Conservation (phyloP, 2,329 filamentous ascomycete species). For the Aspergillus udagawae region DNA sequence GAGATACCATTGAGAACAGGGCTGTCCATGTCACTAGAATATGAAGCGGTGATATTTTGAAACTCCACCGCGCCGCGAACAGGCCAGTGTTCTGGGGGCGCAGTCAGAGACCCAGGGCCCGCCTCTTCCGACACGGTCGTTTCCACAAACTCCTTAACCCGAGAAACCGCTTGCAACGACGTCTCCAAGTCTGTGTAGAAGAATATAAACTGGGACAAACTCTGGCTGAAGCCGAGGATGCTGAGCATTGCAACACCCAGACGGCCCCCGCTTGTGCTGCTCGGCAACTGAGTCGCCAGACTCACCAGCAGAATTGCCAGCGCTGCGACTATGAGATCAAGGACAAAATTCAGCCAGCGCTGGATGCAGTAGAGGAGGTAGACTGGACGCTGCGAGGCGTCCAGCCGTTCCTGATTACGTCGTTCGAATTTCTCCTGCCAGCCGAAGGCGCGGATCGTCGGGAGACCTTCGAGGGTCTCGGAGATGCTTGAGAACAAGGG, state of each 20-base stretch:
- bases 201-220: background rate
- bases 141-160: constrained; percentile 1
- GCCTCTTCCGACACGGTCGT: background rate
- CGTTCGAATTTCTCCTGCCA: constrained; percentile 40
- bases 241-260: constrained; percentile 2
- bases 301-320: constrained; percentile 1
- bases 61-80: background rate
- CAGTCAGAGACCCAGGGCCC: background rate
- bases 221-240: constrained; percentile 2
- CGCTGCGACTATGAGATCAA: constrained; percentile 40
- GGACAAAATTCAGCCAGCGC: constrained; percentile 38
- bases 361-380: constrained; percentile 44
- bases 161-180: background rate
- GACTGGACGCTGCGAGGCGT: constrained; percentile 40
- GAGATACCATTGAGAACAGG: background rate
- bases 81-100: background rate
- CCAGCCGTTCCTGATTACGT: constrained; percentile 35
- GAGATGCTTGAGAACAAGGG: constrained; percentile 50
- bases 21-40: background rate
- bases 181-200: constrained; percentile 3
- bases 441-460: constrained; percentile 49
- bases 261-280: background rate
- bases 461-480: constrained; percentile 47
- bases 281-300: background rate
- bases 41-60: background rate